Evolutionary conservation across 805 yeast genomes (phyloP).

Genomic region (Ogataea saltuana): DNA sequence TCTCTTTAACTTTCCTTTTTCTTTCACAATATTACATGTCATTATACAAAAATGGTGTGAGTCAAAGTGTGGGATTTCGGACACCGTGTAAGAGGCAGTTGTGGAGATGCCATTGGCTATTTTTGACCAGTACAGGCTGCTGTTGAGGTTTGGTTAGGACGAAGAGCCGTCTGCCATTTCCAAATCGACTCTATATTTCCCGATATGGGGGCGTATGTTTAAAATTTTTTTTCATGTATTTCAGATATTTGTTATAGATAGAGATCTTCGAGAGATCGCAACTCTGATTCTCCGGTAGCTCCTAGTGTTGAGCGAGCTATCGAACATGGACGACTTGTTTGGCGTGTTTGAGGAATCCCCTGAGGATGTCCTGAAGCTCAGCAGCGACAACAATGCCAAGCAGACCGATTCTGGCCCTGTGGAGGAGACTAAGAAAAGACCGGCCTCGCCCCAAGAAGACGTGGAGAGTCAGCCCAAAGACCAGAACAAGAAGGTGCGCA

Average conservation of each 20-base stretch:
- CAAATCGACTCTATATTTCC: neutral
- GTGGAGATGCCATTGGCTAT: no score
- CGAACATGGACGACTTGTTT: constrained; percentile 55
- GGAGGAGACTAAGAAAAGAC: constrained; percentile 18
- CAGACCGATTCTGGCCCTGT: neutral
- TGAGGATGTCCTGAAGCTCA: constrained; percentile 27
- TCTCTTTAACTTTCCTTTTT: no score
- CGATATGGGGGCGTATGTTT: constrained; percentile 1
- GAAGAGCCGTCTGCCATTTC: constrained; percentile 1
- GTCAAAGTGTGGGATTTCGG: no score
- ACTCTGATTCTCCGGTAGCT: neutral
- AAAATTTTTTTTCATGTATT: constrained; percentile 6
- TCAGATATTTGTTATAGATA: constrained; percentile 1
- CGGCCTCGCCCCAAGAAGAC: constrained; percentile 13
- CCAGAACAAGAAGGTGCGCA: constrained; percentile 32
- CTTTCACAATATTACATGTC: no score
- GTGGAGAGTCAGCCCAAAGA: constrained; percentile 11
- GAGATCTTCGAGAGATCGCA: neutral
- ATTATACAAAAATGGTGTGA: no score
- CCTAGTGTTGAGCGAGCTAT: no score
- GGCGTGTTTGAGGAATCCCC: constrained; percentile 63
- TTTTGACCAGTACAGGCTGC: no score
- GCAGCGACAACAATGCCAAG: constrained; percentile 4
- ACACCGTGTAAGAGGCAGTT: neutral
- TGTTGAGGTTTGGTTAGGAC: no score